Conservation (phyloP, 441 rosid genomes). For the Lepidium campestre region DNA sequence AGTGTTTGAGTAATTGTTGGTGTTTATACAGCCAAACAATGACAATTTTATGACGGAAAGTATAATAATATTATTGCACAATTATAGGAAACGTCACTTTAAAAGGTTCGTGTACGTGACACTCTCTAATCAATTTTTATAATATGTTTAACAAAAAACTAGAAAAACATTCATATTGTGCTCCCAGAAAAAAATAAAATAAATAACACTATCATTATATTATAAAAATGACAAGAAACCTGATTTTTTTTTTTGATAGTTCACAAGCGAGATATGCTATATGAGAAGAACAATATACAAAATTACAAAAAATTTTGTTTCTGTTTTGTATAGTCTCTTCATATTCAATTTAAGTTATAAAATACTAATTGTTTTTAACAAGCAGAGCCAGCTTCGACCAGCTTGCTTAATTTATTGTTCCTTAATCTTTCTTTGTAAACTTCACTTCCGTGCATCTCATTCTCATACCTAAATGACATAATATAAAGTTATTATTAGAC, state of each 20-base stretch:
- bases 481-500: background rate
- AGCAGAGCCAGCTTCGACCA: slow-evolving; percentile 59
- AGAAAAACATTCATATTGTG: background rate
- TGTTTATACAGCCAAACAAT: background rate
- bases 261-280: slow-evolving; percentile 8
- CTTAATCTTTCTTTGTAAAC: slow-evolving; percentile 57
- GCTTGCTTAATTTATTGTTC: slow-evolving; percentile 58
- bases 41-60: background rate
- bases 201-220: background rate
- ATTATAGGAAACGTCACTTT: slow-evolving; percentile 4
- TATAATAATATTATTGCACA: background rate
- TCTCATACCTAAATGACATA: slow-evolving; percentile 41
- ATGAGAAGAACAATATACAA: slow-evolving; percentile 20
- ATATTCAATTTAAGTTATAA: background rate
- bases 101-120: background rate
- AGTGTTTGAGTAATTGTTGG: background rate
- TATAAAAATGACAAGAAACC: background rate
- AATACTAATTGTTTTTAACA: slow-evolving; percentile 20
- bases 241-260: background rate
- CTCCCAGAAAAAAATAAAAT: background rate
- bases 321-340: slow-evolving; percentile 18
- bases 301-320: no score
- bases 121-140: background rate
- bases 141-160: background rate
- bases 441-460: slow-evolving; percentile 45